Evolutionary conservation across 768 basidiomycete species (phyloP), one percentile per base, ranked within the genome.

Genomic region (Pleurotus djamor): DNA sequence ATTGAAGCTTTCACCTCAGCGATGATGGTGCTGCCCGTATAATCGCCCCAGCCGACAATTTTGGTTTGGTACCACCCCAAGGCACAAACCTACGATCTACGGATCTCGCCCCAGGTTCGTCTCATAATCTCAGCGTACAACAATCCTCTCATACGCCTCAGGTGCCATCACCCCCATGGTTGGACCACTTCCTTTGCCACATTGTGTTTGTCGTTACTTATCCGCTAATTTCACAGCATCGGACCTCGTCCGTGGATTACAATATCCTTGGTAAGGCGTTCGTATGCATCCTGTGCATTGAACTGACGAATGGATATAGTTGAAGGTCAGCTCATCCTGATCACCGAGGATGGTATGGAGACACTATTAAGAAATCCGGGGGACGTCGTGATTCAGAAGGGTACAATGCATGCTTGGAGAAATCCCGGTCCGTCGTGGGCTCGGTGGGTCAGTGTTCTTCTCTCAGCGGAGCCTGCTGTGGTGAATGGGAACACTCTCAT

Each of bases 361-460:
- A 81, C 70, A 16, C 73, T 76, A 51, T 64, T 86, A 52, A 81
- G 79, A 62, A 79, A 79, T 55, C 79, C 83, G 21, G 85, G 84
- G 35, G 84, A 85, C 67, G 74, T 76, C 0, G 79, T 86, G 48
- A 71, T 86, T 36, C 82, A 84, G 69, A 80, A 79, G 59, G 86
- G 85, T 7, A 83, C 80, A 0, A 73, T 84, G 68, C 86, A 87
- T 63, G 82, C 80, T 13, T 88, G 85, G 86, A 79, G 69, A 56
- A 87, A 87, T 67, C 82, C 84, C 8, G 79, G 80, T 0, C 68
- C 71, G 8, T 65, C 69, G 28, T 85, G 83, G 79, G 68, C 79
- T 8, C 72, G 83, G 21, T 86, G 83, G 83, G 68, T 80, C 38
- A 74, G 79, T 7, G 75, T 83, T 48, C 64, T 87, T 33, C 72